Base-by-base conservation (phyloP, 2,329 filamentous ascomycete genomes). In the Anisogramma anomala region DNA sequence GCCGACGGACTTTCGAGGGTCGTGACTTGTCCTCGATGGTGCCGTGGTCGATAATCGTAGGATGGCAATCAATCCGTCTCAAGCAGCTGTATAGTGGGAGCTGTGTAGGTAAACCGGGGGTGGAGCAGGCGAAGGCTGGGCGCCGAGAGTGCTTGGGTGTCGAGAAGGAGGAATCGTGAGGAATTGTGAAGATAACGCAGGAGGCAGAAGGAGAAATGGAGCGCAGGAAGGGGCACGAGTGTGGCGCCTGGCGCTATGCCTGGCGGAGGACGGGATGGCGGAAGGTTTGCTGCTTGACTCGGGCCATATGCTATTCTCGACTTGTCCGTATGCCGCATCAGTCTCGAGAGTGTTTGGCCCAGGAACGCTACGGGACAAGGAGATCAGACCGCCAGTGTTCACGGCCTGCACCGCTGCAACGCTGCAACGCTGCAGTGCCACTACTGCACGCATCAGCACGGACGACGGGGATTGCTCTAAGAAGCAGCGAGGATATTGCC, bases 61-160 rank as follows among this genome's bases (percentile, higher is more conserved):
- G 36, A 19, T 20, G n/a, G 19, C 11, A 15, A 6, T 15, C 25
- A 22, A 13, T 34, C 13, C 23, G 19, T 20, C 37, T 22, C 18
- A 14, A 36, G 39, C n/a, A 13, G 15, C 20, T 27, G 18, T 15
- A 9, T 17, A 13, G 36, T 38, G 38, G 31, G 23, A 30, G 23
- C 33, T 40, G 37, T 38, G 28, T 40, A 46, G 39, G 48, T 39
- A 40, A 45, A 45, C 32, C 52, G 38, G 54, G 50, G 50, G 53
- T 52, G 49, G 50, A 47, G 48, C 46, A 47, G 18, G 13, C 13
- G 48, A 53, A 53, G 55, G 56, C 60, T 64, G 58, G 61, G 59
- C 60, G 61, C 61, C 60, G 53, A 63, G 61, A 61, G 56, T 53
- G 55, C 51, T 54, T 55, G 48, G 52, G 48, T 47, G n/a, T 28